Evolutionary conservation across 345 rosid species (phyloP).

Genomic region (Adansonia digitata): DNA sequence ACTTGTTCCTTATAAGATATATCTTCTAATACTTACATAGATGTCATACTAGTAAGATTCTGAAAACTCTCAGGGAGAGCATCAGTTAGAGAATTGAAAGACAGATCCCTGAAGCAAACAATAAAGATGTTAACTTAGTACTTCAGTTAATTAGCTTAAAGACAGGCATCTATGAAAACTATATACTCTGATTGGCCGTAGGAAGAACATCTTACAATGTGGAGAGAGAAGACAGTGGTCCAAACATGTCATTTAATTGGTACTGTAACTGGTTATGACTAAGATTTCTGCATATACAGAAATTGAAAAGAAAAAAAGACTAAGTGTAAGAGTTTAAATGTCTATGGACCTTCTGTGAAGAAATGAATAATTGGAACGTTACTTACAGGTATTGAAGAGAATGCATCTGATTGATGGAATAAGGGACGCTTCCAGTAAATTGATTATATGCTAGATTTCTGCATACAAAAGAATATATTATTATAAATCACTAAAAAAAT

Average conservation of each 20-base stretch:
- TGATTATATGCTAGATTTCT: slow-evolving; percentile 85
- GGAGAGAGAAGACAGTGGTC: slow-evolving; percentile 64
- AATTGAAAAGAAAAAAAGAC: slow-evolving; percentile 6
- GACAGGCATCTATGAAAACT: background rate
- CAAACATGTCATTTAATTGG: slow-evolving; percentile 54
- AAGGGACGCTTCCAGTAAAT: slow-evolving; percentile 54
- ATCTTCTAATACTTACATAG: slow-evolving; percentile 52
- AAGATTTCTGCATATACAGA: slow-evolving; percentile 53
- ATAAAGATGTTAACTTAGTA: slow-evolving; percentile 3
- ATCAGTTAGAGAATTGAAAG: slow-evolving; percentile 64
- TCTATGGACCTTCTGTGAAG: slow-evolving; percentile 13
- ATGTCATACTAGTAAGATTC: slow-evolving; percentile 56
- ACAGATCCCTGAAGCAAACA: slow-evolving; percentile 69
- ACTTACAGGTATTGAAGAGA: slow-evolving; percentile 82
- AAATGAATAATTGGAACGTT: slow-evolving; percentile 15
- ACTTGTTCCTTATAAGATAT: slow-evolving; percentile 8
- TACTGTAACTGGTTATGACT: slow-evolving; percentile 76
- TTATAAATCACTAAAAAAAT: slow-evolving; percentile 1
- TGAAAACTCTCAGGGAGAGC: slow-evolving; percentile 61
- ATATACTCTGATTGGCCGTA: background rate
- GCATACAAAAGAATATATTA: slow-evolving; percentile 20
- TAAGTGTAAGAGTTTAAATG: background rate
- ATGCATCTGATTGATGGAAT: slow-evolving; percentile 46
- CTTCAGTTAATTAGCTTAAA: slow-evolving; percentile 14
- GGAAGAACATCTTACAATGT: slow-evolving; percentile 58